phyloP scores from a whole-genome alignment of 148 eudicot species.

The Spergularia marina region DNA sequence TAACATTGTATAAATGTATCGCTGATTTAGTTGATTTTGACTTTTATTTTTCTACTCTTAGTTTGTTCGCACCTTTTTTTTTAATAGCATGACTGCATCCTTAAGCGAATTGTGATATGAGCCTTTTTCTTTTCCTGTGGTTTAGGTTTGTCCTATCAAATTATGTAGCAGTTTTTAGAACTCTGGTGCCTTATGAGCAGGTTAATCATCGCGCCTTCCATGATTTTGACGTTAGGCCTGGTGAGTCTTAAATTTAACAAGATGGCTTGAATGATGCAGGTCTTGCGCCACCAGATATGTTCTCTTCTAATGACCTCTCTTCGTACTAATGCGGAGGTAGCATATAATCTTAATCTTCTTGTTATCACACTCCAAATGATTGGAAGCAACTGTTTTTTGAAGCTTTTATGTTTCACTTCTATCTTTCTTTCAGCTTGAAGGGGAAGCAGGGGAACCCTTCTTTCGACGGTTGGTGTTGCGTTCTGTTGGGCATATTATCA shows the following conservation, averaged over 20 bases:
- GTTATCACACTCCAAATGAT: not conserved
- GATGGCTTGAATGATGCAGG: conserved; percentile 53
- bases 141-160: conserved; percentile 87
- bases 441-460: conserved; percentile 95
- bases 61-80: conserved; percentile 8
- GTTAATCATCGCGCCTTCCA: conserved; percentile 31
- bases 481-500: conserved; percentile 86
- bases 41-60: not conserved
- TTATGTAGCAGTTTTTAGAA: conserved; percentile 78
- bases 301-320: conserved; percentile 98
- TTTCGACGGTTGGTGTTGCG: conserved; percentile 96
- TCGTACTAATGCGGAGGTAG: conserved; percentile 96
- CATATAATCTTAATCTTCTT: not conserved
- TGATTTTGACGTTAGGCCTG: conserved; percentile 5
- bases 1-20: not conserved
- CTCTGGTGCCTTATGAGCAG: conserved; percentile 85
- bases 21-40: too few species aligned
- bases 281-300: conserved; percentile 90
- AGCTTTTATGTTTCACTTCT: conserved; percentile 12
- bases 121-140: conserved; percentile 23
- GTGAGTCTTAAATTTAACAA: conserved; percentile 14
- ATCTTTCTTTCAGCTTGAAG: conserved; percentile 63
- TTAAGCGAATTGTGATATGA: conserved; percentile 7
- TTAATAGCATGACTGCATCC: not conserved
- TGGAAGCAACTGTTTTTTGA: conserved; percentile 3